Conservation (phyloP, 768 basidiomycete species). For the Leccinum pellstonianum region DNA sequence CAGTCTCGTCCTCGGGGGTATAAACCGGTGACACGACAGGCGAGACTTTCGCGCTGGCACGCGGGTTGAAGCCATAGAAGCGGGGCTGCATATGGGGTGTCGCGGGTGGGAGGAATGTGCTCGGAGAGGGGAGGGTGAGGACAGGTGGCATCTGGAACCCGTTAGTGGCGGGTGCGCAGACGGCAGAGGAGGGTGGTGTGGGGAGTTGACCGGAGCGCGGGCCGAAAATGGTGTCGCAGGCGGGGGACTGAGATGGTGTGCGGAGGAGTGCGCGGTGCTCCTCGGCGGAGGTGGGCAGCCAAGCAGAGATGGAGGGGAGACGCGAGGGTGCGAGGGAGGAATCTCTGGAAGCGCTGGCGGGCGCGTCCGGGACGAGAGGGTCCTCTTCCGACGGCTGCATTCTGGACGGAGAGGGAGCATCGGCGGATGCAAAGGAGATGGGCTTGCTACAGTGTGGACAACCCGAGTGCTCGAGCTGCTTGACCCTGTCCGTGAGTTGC, state of each 20-base stretch:
- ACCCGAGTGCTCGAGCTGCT: slow-evolving; percentile 37
- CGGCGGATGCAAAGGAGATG: slow-evolving; percentile 12
- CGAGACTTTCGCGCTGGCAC: slow-evolving; percentile 18
- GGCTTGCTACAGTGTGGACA: slow-evolving; percentile 24
- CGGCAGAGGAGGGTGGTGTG: slow-evolving; percentile 58
- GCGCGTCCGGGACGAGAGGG: not conserved
- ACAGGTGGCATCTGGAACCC: slow-evolving; percentile 38
- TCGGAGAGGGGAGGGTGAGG: slow-evolving; percentile 40
- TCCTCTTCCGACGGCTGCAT: not conserved
- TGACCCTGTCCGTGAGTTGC: slow-evolving; percentile 60
- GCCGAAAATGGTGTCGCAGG: slow-evolving; percentile 30
- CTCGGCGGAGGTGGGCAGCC: slow-evolving; percentile 44
- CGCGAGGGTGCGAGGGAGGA: slow-evolving; percentile 31
- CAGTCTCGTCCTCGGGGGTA: slow-evolving; percentile 64
- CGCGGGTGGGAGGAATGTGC: slow-evolving; percentile 17
- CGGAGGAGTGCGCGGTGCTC: slow-evolving; percentile 34
- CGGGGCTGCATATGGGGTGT: slow-evolving; percentile 19
- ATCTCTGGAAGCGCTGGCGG: not conserved
- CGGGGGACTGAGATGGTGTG: slow-evolving; percentile 34
- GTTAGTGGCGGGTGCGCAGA: slow-evolving; percentile 42
- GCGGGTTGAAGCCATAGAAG: slow-evolving; percentile 22
- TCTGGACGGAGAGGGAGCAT: not conserved
- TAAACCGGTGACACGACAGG: slow-evolving; percentile 27
- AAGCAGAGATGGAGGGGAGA: slow-evolving; percentile 68
- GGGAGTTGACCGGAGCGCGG: slow-evolving; percentile 38